Base-by-base conservation (phyloP, 768 basidiomycete genomes). In the Cystofilobasidium ferigula region DNA sequence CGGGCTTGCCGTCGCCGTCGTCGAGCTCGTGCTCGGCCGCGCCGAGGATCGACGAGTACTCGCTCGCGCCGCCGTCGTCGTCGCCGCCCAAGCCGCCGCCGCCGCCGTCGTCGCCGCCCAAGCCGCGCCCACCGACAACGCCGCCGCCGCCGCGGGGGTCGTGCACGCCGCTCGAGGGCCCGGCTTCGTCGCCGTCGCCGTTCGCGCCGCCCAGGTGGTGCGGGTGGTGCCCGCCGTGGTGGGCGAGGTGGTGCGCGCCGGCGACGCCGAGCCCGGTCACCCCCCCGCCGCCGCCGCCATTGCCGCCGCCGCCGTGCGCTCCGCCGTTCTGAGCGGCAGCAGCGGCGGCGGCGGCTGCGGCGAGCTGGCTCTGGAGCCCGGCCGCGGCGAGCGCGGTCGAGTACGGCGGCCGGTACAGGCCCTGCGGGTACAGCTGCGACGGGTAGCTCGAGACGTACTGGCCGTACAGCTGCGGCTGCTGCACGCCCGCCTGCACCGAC, bases 181-280 rank as follows among this genome's bases (percentile, higher is more conserved):
- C 51, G 30, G 30, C 51, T 18, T 54, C 51, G 51, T 54, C 51
- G n/a, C n/a, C n/a, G n/a, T n/a, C n/a, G n/a, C n/a, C n/a, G n/a
- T n/a, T n/a, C n/a, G n/a, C n/a, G n/a, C n/a, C n/a, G n/a, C n/a
- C n/a, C n/a, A n/a, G n/a, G n/a, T n/a, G n/a, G n/a, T n/a, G n/a
- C n/a, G n/a, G n/a, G n/a, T n/a, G n/a, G n/a, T n/a, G n/a, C n/a
- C n/a, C n/a, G n/a, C n/a, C n/a, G n/a, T n/a, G n/a, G n/a, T n/a
- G n/a, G n/a, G n/a, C n/a, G n/a, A n/a, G n/a, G n/a, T n/a, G n/a
- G n/a, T n/a, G n/a, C n/a, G n/a, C n/a, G n/a, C n/a, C n/a, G n/a
- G n/a, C n/a, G n/a, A n/a, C n/a, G n/a, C n/a, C n/a, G n/a, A n/a
- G n/a, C n/a, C n/a, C n/a, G n/a, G n/a, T n/a, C n/a, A n/a, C n/a